Conservation (phyloP, 1,139 yeast genomes). For the Taphrina betulina region DNA sequence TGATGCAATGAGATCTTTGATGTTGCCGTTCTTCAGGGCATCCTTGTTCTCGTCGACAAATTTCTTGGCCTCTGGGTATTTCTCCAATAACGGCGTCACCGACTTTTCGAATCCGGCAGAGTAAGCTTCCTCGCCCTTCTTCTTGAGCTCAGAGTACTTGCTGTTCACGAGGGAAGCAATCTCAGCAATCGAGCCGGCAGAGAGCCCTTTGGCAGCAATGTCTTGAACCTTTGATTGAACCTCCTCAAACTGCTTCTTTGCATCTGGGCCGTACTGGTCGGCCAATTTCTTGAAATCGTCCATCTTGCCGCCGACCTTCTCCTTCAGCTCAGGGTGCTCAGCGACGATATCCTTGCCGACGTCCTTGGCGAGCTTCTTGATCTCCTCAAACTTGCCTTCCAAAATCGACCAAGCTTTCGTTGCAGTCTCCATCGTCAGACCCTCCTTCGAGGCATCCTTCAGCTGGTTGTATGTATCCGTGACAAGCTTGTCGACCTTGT, state of each 20-base stretch:
- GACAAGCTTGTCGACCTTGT: constrained; percentile 34
- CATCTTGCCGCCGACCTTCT: constrained; percentile 19
- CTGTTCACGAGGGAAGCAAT: constrained; percentile 15
- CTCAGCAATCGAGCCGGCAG: constrained; percentile 23
- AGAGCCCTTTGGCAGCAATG: constrained; percentile 28
- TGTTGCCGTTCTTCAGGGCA: constrained; percentile 30
- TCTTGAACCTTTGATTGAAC: constrained; percentile 28
- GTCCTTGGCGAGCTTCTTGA: constrained; percentile 22
- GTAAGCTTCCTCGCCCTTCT: constrained; percentile 25
- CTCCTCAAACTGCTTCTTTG: constrained; percentile 31
- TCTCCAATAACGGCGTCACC: constrained; percentile 25
- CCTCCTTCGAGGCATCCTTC: constrained; percentile 19
- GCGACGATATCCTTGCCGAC: constrained; percentile 26
- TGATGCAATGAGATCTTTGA: constrained; percentile 18
- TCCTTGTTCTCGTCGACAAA: constrained; percentile 30
- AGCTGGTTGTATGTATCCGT: constrained; percentile 28
- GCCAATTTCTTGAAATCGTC: constrained; percentile 20
- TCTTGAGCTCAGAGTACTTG: constrained; percentile 27
- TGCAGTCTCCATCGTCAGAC: constrained; percentile 26
- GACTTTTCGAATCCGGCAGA: constrained; percentile 24
- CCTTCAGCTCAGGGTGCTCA: constrained; percentile 32
- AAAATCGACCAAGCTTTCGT: constrained; percentile 26
- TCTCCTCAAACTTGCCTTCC: constrained; percentile 23
- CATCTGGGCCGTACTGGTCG: constrained; percentile 32
- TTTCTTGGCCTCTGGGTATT: constrained; percentile 28